These are phyloP conservation scores for Blechomonas ayalai DNA, from an alignment of 208 protist genomes.

Conservation along the genomic window DNA sequence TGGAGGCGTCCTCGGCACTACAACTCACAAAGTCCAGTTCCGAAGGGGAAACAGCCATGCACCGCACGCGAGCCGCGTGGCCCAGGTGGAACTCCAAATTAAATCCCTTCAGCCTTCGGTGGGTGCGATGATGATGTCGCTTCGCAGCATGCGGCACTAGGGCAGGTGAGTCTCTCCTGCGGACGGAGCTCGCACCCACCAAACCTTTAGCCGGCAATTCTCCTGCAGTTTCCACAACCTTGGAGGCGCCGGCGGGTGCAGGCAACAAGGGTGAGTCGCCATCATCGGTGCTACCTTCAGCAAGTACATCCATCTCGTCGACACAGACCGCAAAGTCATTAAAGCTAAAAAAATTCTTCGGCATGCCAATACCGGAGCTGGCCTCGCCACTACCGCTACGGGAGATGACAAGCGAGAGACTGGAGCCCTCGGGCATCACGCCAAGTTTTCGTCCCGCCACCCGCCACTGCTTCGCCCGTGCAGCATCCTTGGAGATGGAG, in stretches of 20 bases:
- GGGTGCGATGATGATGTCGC: neutral
- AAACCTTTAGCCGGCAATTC: no score
- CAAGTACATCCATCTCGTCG: slow-evolving; percentile 68
- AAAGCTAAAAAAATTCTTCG: slow-evolving; percentile 53
- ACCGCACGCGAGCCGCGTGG: slow-evolving; percentile 79
- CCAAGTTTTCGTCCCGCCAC: slow-evolving; percentile 48
- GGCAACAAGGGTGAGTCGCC: no score
- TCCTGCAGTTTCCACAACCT: no score
- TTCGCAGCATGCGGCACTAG: no score
- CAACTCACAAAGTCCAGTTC: slow-evolving; percentile 79
- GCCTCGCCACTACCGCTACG: slow-evolving; percentile 4
- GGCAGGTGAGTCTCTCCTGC: no score
- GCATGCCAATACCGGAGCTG: neutral
- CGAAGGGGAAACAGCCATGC: slow-evolving; percentile 58
- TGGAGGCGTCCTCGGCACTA: slow-evolving; percentile 76
- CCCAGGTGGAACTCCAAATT: slow-evolving; percentile 27
- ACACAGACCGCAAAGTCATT: slow-evolving; percentile 81
- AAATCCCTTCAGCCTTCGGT: slow-evolving; percentile 33
- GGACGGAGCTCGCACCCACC: no score
- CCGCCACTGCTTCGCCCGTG: slow-evolving; percentile 60
- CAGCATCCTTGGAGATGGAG: slow-evolving; percentile 68
- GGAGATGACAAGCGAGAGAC: neutral
- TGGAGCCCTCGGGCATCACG: neutral
- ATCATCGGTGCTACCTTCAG: no score
- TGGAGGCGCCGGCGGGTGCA: no score